A percentile compares a stretch with the other conserved stretches of the same genome.
phyloP scores from a whole-genome alignment of 2,329 filamentous ascomycete genomes.

The Exophiala calicioides region DNA sequence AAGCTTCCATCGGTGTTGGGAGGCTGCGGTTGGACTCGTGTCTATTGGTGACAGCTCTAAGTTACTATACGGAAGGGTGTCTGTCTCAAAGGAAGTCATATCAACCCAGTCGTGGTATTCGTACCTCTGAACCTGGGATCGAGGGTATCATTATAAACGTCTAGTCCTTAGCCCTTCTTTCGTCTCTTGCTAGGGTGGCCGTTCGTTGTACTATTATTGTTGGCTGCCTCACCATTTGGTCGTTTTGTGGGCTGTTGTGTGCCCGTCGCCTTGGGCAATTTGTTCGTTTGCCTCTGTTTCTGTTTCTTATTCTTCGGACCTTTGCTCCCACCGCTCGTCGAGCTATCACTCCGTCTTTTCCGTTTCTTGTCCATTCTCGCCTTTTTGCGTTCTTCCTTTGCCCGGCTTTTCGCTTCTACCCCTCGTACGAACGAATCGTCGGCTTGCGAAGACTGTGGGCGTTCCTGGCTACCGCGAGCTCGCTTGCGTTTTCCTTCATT shows the following conservation, averaged over 20 bases:
- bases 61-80: background rate
- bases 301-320: conserved; percentile 15
- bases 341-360: conserved; percentile 36
- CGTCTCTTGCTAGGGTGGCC: conserved; percentile 12
- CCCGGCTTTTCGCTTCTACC: conserved; percentile 45
- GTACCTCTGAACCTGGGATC: background rate
- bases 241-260: conserved; percentile 11
- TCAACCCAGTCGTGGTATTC: background rate
- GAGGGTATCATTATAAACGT: background rate
- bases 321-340: conserved; percentile 20
- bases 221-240: conserved; percentile 2
- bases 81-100: background rate
- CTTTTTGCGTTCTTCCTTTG: conserved; percentile 44
- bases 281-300: conserved; percentile 21
- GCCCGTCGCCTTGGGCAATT: background rate
- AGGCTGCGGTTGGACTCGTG: conserved; percentile 4
- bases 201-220: conserved; percentile 1
- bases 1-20: too few relatives aligned
- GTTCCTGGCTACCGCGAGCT: background rate
- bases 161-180: conserved; percentile 10
- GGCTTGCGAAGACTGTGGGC: background rate
- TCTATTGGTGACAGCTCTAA: conserved; percentile 14
- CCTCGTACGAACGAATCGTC: conserved; percentile 38
- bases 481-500: conserved; percentile 32
- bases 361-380: conserved; percentile 42